A percentile compares a stretch with the other conserved stretches of the same genome.
These are phyloP conservation scores for Chimonanthus praecox DNA, from an alignment of 164 flowering plant genomes.

Conservation along the genomic window DNA sequence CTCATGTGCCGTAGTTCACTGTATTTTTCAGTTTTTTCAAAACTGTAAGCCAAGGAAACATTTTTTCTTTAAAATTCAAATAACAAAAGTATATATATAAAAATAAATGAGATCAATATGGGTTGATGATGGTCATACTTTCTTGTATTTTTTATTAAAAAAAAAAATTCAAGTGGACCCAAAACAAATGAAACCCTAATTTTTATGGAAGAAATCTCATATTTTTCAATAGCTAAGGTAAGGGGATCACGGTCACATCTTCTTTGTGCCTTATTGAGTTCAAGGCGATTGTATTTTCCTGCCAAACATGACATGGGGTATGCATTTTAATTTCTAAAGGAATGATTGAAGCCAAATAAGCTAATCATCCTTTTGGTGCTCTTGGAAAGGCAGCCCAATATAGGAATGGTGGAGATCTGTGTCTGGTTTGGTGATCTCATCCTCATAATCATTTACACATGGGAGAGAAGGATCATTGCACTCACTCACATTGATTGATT, in stretches of 20 bases:
- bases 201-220: too few species aligned
- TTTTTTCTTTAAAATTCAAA: too few species aligned
- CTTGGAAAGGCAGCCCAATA: not conserved
- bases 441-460: slow-evolving; percentile 59
- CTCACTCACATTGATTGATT: not conserved
- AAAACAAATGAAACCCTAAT: too few species aligned
- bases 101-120: too few species aligned
- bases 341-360: not conserved
- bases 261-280: not conserved
- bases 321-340: not conserved
- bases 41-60: too few species aligned
- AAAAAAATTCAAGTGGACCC: too few species aligned
- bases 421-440: slow-evolving; percentile 37
- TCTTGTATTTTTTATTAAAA: too few species aligned
- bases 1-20: too few species aligned
- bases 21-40: too few species aligned
- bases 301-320: not conserved
- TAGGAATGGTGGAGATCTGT: slow-evolving; percentile 26
- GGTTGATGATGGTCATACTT: too few species aligned
- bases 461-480: slow-evolving; percentile 3
- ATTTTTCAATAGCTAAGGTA: not conserved
- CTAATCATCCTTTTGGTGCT: slow-evolving; percentile 9
- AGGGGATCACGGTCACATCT: not conserved
- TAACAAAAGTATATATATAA: too few species aligned
- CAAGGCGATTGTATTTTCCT: not conserved